Base-by-base conservation (phyloP, 1,139 yeast species). In the Debaryomyces subglobosus region DNA sequence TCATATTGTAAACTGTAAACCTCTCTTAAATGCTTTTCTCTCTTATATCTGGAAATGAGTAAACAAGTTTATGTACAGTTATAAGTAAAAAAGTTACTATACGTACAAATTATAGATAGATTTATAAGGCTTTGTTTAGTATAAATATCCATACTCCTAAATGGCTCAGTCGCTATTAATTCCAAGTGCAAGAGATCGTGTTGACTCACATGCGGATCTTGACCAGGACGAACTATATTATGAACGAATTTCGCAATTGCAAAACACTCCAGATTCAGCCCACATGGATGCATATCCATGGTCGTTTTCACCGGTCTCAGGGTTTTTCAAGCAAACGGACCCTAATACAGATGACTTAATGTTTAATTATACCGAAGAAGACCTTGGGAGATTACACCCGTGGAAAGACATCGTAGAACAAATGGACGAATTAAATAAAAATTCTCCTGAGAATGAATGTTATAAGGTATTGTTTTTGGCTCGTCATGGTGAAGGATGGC, bases 401-500 rank as follows among this genome's bases (percentile, higher is more conserved):
- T 85, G 90, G 90, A 53, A 57, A 0, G 66, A 71, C 7, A 60
- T 81, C 10, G 47, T 68, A 2, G 45, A 46, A 0, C 64, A 71
- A 23, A 49, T 85, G 12, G 51, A 63, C 0, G 50, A 61, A 7
- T 64, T 82, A 51, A 81, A 82, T 53, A 53, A 51, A 1, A 24
- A 53, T 2, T 63, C 74, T 3, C 62, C 59, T 0, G 53, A 45
- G 1, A 68, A 74, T 46, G 76, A 66, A 30, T 60, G 60, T 20
- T 83, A 84, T 62, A 86, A 85, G 61, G 61, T 86, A 38, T 54
- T 86, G 5, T 76, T 83, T 46, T 68, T 85, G 45, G 91, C 89
- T 1, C 73, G 96, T 50, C 95, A 88, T 59, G 95, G 95, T 6
- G 88, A 87, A 64, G 95, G 95, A 0, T 81, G 72, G 65, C 94